Percentiles rank a stretch among this genome's conserved stretches.
Evolutionary conservation across 768 basidiomycete genomes (phyloP).

Genomic region (Fomitopsis pulvina): DNA sequence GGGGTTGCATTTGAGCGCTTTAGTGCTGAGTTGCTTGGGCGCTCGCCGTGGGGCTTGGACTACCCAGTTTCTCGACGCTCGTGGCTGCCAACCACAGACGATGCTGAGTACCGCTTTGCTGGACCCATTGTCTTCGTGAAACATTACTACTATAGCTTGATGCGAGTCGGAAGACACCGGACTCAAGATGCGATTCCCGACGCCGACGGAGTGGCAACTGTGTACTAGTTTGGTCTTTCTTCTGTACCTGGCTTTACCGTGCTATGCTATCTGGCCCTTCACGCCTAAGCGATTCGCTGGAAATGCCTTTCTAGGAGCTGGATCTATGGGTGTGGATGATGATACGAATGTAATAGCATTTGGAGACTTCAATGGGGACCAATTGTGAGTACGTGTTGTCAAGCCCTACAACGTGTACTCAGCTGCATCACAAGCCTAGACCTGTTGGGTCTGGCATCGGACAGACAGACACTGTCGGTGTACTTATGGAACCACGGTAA

Average conservation of each 20-base stretch:
- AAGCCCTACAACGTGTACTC: not conserved
- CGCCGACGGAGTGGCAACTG: not conserved
- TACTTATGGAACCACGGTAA: slow-evolving; percentile 80
- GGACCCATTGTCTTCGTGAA: too few species aligned
- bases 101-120: too few species aligned
- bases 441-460: slow-evolving; percentile 64
- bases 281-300: slow-evolving; percentile 77
- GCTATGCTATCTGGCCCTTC: slow-evolving; percentile 68
- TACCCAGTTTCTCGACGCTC: too few species aligned
- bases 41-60: too few species aligned
- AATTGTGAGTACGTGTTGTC: slow-evolving; percentile 58
- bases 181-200: too few species aligned
- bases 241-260: not conserved
- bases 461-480: slow-evolving; percentile 70
- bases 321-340: slow-evolving; percentile 69
- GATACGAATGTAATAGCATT: slow-evolving; percentile 77
- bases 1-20: too few species aligned
- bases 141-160: too few species aligned
- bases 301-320: slow-evolving; percentile 76
- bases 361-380: slow-evolving; percentile 95
- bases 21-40: too few species aligned
- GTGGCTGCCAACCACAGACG: too few species aligned
- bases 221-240: not conserved
- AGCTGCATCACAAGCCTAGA: slow-evolving; percentile 54
- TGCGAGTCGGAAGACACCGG: too few species aligned